Conservation (phyloP, 768 basidiomycete genomes). For the Vararia minispora region DNA sequence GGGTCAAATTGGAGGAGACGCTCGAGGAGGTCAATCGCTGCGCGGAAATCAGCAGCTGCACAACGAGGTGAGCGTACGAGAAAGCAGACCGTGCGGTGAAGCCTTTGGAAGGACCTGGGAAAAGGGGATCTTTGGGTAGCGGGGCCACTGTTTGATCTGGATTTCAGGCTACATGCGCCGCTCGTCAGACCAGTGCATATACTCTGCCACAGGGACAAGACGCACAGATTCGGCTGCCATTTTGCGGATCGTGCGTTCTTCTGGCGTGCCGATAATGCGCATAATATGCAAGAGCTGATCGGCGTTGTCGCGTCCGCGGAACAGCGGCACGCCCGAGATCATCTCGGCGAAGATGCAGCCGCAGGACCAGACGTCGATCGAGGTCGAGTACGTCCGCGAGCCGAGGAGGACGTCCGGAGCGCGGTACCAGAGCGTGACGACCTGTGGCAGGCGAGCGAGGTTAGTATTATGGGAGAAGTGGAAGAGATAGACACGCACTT, state of each 20-base stretch:
- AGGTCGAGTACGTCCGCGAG: slow-evolving; percentile 94
- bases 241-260: slow-evolving; percentile 77
- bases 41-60: neutral
- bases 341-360: slow-evolving; percentile 99
- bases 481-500: slow-evolving; percentile 34
- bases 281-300: slow-evolving; percentile 98
- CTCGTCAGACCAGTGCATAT: slow-evolving; percentile 8
- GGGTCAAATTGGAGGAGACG: slow-evolving; percentile 95
- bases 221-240: slow-evolving; percentile 84
- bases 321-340: slow-evolving; percentile 95
- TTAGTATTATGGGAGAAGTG: neutral
- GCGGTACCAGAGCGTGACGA: slow-evolving; percentile 98
- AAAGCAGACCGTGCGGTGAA: slow-evolving; percentile 59
- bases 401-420: slow-evolving; percentile 97
- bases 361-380: slow-evolving; percentile 98
- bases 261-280: slow-evolving; percentile 92
- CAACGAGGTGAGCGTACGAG: neutral
- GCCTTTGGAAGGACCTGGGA: slow-evolving; percentile 78
- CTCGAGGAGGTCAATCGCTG: slow-evolving; percentile 88
- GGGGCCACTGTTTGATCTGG: slow-evolving; percentile 72
- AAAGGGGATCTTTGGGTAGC: slow-evolving; percentile 77
- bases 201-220: no score
- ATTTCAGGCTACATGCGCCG: slow-evolving; percentile 59
- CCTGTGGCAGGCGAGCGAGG: slow-evolving; percentile 33
- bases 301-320: slow-evolving; percentile 93